phyloP scores from a whole-genome alignment of 331 rosid genomes.

The Acacia concinna region DNA sequence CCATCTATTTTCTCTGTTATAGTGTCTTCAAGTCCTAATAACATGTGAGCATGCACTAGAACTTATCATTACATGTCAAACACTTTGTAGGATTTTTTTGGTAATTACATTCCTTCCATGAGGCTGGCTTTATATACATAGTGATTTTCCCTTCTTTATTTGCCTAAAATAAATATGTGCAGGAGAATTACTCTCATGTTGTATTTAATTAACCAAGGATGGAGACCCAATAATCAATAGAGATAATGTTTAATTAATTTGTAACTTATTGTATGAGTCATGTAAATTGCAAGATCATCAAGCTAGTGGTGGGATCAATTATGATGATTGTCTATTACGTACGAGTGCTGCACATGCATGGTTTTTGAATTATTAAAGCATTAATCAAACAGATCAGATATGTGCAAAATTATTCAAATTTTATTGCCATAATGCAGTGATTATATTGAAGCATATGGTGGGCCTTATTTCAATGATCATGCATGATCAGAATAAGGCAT shows the following conservation, averaged over 20 bases:
- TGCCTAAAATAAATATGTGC: too few relatives aligned
- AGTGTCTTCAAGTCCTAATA: too few relatives aligned
- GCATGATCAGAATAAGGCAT: background rate
- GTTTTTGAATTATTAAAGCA: background rate
- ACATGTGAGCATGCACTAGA: too few relatives aligned
- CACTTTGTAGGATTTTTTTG: too few relatives aligned
- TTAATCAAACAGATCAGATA: background rate
- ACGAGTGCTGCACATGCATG: background rate
- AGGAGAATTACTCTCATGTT: background rate
- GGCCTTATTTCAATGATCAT: background rate
- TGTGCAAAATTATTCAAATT: background rate
- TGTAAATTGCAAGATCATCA: background rate
- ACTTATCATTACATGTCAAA: too few relatives aligned
- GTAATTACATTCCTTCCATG: too few relatives aligned
- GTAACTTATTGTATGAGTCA: background rate
- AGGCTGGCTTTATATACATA: too few relatives aligned
- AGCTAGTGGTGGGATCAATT: background rate
- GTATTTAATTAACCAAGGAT: background rate
- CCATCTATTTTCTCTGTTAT: too few relatives aligned
- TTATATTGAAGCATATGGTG: background rate
- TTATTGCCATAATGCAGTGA: background rate
- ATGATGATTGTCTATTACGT: background rate
- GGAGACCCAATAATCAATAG: background rate
- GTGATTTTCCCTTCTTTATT: too few relatives aligned
- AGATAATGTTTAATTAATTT: background rate